Evolutionary conservation across 805 yeast species (phyloP), one percentile per base, ranked within the genome.

Genomic region (Nematodospora valgi): DNA sequence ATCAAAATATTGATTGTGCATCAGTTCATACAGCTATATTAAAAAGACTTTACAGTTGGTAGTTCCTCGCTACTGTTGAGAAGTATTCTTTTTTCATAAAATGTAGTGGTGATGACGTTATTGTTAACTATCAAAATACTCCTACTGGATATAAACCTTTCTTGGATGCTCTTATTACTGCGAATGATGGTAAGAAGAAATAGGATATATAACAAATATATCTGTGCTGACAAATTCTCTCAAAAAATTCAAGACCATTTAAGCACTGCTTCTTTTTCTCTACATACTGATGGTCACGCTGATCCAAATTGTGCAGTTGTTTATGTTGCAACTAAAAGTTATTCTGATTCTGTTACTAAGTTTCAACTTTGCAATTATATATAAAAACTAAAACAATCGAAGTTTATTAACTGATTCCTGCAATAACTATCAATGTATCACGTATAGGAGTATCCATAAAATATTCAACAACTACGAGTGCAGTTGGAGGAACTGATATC

Each of bases 101-200:
- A 1, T 57, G 61, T 43, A 28, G 38, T 2, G 6, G 39, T 7
- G 27, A 27, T 6, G 31, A 33, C 3, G 35, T 30, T 18, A 31
- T 34, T 3, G 41, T 44, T 11, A 36, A 18, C 8, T 56, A 47
- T 36, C 14, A 19, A 3, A 50, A 47, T 32, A 24, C 56, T 19
- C 60, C 61, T 7, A 56, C 59, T 3, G 62, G 62, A 1, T 51
- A 41, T 38, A 38, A 57, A 9, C 52, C 54, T 5, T 52, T 43
- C 32, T 40, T 53, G 20, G 50, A 46, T 30, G 43, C 32, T 22
- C 23, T 33, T 4, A 21, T 19, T 8, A n/a, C 23, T 21, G 23
- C 23, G n/a, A n/a, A n/a, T n/a, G n/a, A n/a, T n/a, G n/a, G n/a
- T n/a, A n/a, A n/a, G n/a, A n/a, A n/a, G n/a, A n/a, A n/a, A n/a